Evolutionary conservation across 2,329 filamentous ascomycete species (phyloP), one percentile per base, ranked within the genome.

Genomic region (Scedosporium dehoogii): DNA sequence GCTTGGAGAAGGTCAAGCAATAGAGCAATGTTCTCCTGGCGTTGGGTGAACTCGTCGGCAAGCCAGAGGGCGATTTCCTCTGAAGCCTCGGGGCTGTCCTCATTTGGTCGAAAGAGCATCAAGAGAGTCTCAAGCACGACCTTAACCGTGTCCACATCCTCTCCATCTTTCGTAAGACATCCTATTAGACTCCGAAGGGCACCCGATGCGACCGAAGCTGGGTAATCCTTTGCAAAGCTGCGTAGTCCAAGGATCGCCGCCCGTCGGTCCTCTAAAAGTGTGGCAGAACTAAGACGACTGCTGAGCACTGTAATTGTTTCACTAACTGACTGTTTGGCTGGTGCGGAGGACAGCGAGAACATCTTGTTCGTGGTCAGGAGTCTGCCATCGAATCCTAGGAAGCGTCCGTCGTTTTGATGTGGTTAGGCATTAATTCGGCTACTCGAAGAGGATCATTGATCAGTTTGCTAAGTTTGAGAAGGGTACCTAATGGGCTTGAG

Each of bases 21-120:
- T 16, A 94, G 80, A 1, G 91, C 93, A 65, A 97, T 93, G 73
- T 99, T 97, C 76, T 97, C 93, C 84, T 97, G 92, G 66, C 91
- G 87, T 80, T 96, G 92, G 41, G 94, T 97, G 73, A 99, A 99
- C 74, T 97, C 93, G 75, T 99, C 94, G 61, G 94, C 94, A 64
- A 99, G 81, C 92, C 94, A 99, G 29, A 97, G 79, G 18, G 89
- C 89, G 69, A 99, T 96, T 75, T 99, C 94, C 67, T 97, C 93
- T 14, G 93, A 96, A 61, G 93, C 91, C 81, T 97, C 93, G 38
- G 91, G 84, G 80, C 91, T 96, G 71, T 80, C 78, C 68, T 83
- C 79, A 68, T 87, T 87, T 48, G 85, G 85, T 66, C 76, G 86
- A 73, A 97, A 97, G 48, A 99, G 86, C 87, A 96, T 93, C 72